phyloP scores from a whole-genome alignment of 2,329 filamentous ascomycete genomes.

The Cryoendolithus antarcticus region DNA sequence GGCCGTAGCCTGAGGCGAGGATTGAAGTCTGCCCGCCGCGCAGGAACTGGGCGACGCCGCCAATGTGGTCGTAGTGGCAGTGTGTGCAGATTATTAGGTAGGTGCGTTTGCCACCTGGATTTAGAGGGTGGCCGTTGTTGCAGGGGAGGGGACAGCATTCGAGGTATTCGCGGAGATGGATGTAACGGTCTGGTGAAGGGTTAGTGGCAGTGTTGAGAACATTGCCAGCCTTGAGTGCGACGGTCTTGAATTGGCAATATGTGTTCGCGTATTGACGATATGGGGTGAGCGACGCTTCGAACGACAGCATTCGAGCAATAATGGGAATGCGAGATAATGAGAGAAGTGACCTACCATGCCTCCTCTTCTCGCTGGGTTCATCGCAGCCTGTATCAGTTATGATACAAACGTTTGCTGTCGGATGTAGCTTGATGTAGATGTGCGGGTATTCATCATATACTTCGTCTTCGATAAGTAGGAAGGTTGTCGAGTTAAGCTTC shows the following conservation, averaged over 20 bases:
- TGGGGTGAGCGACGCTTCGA: too few species aligned
- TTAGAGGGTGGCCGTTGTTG: constrained; percentile 26
- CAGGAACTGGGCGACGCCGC: constrained; percentile 27
- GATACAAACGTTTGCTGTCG: constrained; percentile 21
- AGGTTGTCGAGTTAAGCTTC: constrained; percentile 31
- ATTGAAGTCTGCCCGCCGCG: constrained; percentile 15
- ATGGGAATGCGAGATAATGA: too few species aligned
- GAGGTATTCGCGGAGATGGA: constrained; percentile 29
- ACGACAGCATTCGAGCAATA: too few species aligned
- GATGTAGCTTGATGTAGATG: constrained; percentile 35
- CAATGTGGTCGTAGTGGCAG: constrained; percentile 34
- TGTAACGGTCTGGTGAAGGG: constrained; percentile 11
- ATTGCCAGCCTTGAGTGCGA: too few species aligned
- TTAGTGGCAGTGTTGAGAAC: background rate
- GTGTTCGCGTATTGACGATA: too few species aligned
- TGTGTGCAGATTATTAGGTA: constrained; percentile 36
- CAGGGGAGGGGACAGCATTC: constrained; percentile 28
- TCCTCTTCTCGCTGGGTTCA: constrained; percentile 18
- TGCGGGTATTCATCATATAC: constrained; percentile 31
- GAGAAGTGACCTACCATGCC: constrained; percentile 9
- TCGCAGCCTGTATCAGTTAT: constrained; percentile 37
- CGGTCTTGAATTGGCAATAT: too few species aligned
- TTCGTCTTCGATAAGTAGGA: constrained; percentile 34
- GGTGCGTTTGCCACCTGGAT: constrained; percentile 17
- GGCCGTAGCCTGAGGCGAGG: constrained; percentile 25